Percentiles rank a stretch among this genome's conserved stretches.
Conservation (phyloP, 106 monocot species). For the Platanthera zijinensis region DNA sequence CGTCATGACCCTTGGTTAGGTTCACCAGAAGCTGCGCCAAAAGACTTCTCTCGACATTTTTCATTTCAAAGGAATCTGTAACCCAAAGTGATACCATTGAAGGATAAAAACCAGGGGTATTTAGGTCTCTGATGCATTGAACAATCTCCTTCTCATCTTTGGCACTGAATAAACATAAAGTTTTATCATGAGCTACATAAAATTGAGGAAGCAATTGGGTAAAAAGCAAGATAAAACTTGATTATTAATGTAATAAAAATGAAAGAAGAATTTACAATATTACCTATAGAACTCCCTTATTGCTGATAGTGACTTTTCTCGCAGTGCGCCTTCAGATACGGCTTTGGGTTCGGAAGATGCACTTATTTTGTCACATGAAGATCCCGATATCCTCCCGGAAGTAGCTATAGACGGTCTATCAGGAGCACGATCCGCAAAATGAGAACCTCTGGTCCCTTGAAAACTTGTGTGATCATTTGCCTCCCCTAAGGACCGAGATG, state of each 20-base stretch:
- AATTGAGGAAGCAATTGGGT: not conserved
- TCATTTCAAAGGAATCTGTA: slow-evolving; percentile 86
- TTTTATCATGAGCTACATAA: not conserved
- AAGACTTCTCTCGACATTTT: slow-evolving; percentile 63
- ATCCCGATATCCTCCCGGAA: slow-evolving; percentile 9
- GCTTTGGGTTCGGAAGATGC: slow-evolving; percentile 28
- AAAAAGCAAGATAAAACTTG: no score
- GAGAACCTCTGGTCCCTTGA: slow-evolving; percentile 14
- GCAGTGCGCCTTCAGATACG: slow-evolving; percentile 40
- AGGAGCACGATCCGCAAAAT: slow-evolving; percentile 21
- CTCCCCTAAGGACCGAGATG: slow-evolving; percentile 19
- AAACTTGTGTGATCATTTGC: slow-evolving; percentile 7
- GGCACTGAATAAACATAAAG: slow-evolving; percentile 35
- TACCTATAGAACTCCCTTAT: slow-evolving; percentile 90
- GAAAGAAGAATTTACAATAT: not conserved
- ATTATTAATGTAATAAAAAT: no score
- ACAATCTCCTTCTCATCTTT: slow-evolving; percentile 71
- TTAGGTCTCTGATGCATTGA: slow-evolving; percentile 74
- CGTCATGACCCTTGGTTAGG: slow-evolving; percentile 41
- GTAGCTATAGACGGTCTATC: slow-evolving; percentile 21
- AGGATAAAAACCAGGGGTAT: slow-evolving; percentile 59
- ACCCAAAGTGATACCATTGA: slow-evolving; percentile 73
- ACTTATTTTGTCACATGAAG: slow-evolving; percentile 16
- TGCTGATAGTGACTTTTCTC: slow-evolving; percentile 56
- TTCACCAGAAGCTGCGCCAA: slow-evolving; percentile 63